Conservation (phyloP, 352 stramenopile genomes). For the Elongisporangium undulatum region DNA sequence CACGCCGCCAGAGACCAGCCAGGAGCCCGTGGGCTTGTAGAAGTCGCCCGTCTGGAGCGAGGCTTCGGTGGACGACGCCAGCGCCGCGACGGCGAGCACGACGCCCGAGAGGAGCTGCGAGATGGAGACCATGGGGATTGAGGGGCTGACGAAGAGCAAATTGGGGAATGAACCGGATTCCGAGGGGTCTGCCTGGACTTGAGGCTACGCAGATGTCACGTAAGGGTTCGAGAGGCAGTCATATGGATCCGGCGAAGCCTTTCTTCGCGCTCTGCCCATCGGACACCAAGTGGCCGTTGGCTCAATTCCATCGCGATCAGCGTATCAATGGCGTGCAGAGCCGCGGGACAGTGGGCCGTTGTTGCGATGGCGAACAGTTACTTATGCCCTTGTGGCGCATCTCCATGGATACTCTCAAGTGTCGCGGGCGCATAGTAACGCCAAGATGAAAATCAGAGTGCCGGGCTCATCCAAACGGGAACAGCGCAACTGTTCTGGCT, state of each 20-base stretch:
- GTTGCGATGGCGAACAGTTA: not conserved
- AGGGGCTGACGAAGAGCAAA: not conserved
- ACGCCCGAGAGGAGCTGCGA: not conserved
- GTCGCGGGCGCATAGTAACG: not conserved
- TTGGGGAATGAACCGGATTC: not conserved
- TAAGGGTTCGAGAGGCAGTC: not conserved
- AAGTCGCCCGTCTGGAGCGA: not conserved
- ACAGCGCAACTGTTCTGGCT: no score
- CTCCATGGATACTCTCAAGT: not conserved
- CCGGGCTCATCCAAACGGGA: no score
- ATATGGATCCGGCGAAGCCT: not conserved
- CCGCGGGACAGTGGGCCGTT: not conserved
- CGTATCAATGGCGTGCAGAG: not conserved
- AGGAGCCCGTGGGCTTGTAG: slow-evolving; percentile 10
- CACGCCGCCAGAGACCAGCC: slow-evolving; percentile 23
- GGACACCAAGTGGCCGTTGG: not conserved
- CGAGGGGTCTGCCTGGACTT: not conserved
- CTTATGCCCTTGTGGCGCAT: not conserved
- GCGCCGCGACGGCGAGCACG: not conserved
- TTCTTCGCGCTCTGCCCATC: not conserved
- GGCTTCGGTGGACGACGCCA: not conserved
- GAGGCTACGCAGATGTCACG: not conserved
- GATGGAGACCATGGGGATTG: not conserved
- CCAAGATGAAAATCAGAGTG: not conserved
- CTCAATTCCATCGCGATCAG: not conserved